These are phyloP conservation scores for Cercis canadensis DNA, from an alignment of 306 rosid species.

Conservation along the genomic window DNA sequence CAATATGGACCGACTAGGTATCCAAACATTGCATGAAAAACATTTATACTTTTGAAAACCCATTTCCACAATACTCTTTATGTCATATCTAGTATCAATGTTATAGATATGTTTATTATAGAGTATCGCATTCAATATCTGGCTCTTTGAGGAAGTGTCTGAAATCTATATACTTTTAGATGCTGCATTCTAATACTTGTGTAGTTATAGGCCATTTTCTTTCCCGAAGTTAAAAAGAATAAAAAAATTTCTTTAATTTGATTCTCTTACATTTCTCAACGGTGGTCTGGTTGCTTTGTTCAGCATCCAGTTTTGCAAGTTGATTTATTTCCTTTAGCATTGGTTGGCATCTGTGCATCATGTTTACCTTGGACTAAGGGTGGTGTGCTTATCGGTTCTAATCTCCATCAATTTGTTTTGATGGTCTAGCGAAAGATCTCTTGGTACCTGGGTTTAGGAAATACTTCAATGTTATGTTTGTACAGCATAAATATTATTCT, in stretches of 20 bases:
- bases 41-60: constrained; percentile 7
- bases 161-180: neutral
- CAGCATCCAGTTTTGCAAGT: neutral
- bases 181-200: neutral
- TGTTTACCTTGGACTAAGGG: no score
- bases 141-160: neutral
- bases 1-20: neutral
- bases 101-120: no score
- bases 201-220: neutral
- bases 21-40: neutral
- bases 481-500: neutral
- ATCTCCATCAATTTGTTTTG: no score
- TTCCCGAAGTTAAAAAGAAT: neutral
- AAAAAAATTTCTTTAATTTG: neutral
- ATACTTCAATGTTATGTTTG: constrained; percentile 2
- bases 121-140: neutral
- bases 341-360: neutral
- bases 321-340: constrained; percentile 9
- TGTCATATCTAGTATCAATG: neutral
- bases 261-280: neutral
- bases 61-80: neutral
- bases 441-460: neutral
- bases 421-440: no score
- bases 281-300: neutral
- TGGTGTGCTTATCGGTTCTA: no score